Evolutionary conservation across 1,284 basidiomycete genomes (phyloP).

Genomic region (Schizopora paradoxa): DNA sequence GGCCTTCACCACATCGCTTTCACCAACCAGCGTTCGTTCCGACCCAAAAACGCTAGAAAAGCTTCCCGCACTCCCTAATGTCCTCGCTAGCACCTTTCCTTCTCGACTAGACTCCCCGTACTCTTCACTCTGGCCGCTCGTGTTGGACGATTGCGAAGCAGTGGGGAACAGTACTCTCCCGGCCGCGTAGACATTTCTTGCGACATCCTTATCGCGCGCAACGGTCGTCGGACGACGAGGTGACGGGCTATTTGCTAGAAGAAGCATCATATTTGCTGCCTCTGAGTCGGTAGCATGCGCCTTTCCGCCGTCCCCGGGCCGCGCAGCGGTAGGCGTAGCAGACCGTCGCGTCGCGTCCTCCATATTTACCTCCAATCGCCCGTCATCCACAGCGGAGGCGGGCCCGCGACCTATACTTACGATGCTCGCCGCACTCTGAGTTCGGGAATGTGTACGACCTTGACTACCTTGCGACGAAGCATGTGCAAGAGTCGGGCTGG

Average conservation of each 20-base stretch:
- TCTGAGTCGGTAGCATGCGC: conserved; percentile 58
- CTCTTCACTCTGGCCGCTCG: too few species aligned
- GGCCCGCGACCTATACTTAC: too few species aligned
- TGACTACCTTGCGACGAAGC: background rate
- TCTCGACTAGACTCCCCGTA: too few species aligned
- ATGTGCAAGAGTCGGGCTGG: background rate
- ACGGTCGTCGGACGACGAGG: conserved; percentile 55
- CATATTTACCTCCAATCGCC: conserved; percentile 3
- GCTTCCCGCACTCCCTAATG: too few species aligned
- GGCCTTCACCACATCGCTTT: too few species aligned
- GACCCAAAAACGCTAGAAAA: too few species aligned
- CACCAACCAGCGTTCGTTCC: too few species aligned
- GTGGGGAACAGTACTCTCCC: conserved; percentile 63
- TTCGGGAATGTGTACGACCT: conserved; percentile 9
- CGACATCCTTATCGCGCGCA: conserved; percentile 43
- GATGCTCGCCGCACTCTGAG: conserved; percentile 11
- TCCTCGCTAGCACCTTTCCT: too few species aligned
- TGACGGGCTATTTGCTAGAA: conserved; percentile 74
- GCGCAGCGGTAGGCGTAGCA: conserved; percentile 13
- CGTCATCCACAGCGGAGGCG: background rate
- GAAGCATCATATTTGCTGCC: conserved; percentile 74
- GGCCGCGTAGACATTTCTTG: conserved; percentile 46
- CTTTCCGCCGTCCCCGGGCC: conserved; percentile 4
- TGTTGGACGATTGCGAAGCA: too few species aligned
- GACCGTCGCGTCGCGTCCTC: conserved; percentile 10